These are phyloP conservation scores for Cystobasidium sp. DNA, from an alignment of 1,284 basidiomycete genomes.

Conservation along the genomic window DNA sequence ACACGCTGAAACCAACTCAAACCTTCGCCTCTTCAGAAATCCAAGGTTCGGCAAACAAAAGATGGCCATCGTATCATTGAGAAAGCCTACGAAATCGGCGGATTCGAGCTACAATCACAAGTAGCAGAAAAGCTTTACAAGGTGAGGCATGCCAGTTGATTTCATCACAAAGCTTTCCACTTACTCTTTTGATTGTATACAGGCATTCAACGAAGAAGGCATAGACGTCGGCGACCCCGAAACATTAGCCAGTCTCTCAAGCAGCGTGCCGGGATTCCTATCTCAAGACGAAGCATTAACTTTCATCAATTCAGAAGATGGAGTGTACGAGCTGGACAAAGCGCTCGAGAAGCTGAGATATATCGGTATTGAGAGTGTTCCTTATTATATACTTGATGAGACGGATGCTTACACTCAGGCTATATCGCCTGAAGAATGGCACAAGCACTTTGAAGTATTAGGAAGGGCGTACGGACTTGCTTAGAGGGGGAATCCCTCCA, in stretches of 20 bases:
- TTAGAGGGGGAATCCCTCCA: background rate
- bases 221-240: conserved; percentile 39
- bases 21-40: too few species aligned
- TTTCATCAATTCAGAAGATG: conserved; percentile 41
- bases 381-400: conserved; percentile 39
- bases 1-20: too few species aligned
- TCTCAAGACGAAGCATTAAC: conserved; percentile 20
- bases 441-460: conserved; percentile 36
- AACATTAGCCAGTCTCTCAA: conserved; percentile 21
- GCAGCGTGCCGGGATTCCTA: conserved; percentile 5
- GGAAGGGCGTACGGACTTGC: conserved; percentile 28
- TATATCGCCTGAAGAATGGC: conserved; percentile 39
- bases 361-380: conserved; percentile 37
- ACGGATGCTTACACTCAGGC: conserved; percentile 28
- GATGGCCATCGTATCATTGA: conserved; percentile 34
- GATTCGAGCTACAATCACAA: conserved; percentile 31
- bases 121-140: conserved; percentile 38
- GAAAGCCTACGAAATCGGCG: conserved; percentile 40
- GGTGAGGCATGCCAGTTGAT: background rate
- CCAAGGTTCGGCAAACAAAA: conserved; percentile 40
- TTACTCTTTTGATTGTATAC: background rate
- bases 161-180: background rate
- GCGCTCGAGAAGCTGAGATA: conserved; percentile 24
- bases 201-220: conserved; percentile 40
- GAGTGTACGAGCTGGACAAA: conserved; percentile 39